Evolutionary conservation across 257 asterid species (phyloP).

Genomic region (Solanum virginianum): DNA sequence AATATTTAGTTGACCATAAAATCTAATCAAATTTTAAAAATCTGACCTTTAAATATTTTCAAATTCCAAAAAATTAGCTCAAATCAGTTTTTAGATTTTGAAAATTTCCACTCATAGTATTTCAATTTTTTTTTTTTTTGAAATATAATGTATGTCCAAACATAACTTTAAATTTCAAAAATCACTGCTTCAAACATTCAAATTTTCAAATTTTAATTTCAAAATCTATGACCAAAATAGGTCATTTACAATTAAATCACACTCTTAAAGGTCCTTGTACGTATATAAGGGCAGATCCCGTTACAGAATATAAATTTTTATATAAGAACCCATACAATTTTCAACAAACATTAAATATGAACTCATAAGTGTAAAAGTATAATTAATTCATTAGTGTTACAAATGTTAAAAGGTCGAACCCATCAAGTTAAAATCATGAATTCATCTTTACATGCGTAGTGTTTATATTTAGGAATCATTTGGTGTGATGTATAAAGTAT

Average conservation of each 20-base stretch:
- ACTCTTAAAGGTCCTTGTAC: neutral
- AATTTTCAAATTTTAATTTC: too few species aligned
- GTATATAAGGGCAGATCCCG: neutral
- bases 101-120: neutral
- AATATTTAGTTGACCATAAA: neutral
- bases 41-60: neutral
- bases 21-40: neutral
- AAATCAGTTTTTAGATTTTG: neutral
- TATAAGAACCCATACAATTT: neutral
- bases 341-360: neutral
- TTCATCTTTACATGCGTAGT: neutral
- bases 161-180: neutral
- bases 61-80: neutral
- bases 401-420: neutral
- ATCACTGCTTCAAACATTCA: too few species aligned
- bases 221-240: neutral
- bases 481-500: too few species aligned
- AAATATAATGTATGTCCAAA: neutral
- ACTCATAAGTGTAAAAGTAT: neutral
- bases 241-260: neutral
- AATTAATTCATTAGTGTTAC: neutral
- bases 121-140: too few species aligned
- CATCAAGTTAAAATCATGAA: neutral
- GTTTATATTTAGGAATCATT: too few species aligned
- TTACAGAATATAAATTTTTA: neutral